Evolutionary conservation across 2,329 filamentous ascomycete genomes (phyloP).

Genomic region (Sphaerulina populicola): DNA sequence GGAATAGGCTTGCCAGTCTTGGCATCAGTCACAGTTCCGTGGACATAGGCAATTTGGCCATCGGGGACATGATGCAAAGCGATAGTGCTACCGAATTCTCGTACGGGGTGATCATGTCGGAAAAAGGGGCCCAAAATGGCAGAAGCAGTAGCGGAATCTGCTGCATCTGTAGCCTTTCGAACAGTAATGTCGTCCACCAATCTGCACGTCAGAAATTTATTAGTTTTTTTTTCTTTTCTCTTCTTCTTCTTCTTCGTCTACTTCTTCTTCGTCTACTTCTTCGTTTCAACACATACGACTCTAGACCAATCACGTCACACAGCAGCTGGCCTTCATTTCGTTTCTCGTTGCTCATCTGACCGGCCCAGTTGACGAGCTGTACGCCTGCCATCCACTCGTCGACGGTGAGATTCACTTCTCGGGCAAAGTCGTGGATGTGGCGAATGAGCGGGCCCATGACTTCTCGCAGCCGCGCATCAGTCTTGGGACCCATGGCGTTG

Average conservation of each 20-base stretch:
- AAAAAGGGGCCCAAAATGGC: slow-evolving; percentile 83
- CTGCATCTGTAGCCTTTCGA: slow-evolving; percentile 49
- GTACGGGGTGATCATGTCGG: slow-evolving; percentile 61
- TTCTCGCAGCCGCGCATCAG: slow-evolving; percentile 28
- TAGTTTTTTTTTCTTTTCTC: no score
- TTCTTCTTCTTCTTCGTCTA: no score
- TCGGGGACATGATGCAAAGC: slow-evolving; percentile 43
- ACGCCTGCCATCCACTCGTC: slow-evolving; percentile 53
- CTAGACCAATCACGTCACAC: slow-evolving; percentile 51
- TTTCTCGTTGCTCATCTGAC: slow-evolving; percentile 53
- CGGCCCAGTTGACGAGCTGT: slow-evolving; percentile 52
- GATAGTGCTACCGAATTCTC: slow-evolving; percentile 62
- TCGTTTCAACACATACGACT: no score
- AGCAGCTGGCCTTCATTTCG: slow-evolving; percentile 57
- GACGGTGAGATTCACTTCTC: slow-evolving; percentile 51
- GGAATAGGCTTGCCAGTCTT: slow-evolving; percentile 56
- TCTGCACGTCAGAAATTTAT: no score
- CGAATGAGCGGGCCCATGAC: slow-evolving; percentile 45
- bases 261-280: no score
- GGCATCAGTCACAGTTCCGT: slow-evolving; percentile 53
- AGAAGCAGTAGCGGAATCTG: slow-evolving; percentile 54
- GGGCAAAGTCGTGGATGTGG: slow-evolving; percentile 52
- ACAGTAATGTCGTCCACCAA: slow-evolving; percentile 73
- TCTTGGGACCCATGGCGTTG: slow-evolving; percentile 32
- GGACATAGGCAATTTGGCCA: slow-evolving; percentile 54